Conservation (phyloP, 345 rosid species). For the Limnanthes douglasii region DNA sequence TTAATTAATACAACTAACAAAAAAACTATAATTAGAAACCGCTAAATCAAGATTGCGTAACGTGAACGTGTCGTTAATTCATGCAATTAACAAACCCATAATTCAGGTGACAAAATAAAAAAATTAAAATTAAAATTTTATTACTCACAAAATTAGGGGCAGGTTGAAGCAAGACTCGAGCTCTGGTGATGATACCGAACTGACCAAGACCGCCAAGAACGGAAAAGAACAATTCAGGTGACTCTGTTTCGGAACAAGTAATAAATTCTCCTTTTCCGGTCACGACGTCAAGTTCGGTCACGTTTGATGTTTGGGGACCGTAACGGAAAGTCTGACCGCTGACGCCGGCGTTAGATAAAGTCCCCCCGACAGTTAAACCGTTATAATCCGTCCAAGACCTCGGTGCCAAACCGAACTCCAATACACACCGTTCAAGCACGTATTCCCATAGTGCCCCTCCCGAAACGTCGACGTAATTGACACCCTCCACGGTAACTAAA, state of each 20-base stretch:
- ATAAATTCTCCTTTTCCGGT: conserved; percentile 60
- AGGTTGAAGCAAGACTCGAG: conserved; percentile 47
- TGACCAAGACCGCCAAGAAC: conserved; percentile 88
- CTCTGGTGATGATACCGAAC: conserved; percentile 83
- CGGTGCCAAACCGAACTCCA: conserved; percentile 40
- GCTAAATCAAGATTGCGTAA: conserved; percentile 9
- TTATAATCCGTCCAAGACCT: conserved; percentile 92
- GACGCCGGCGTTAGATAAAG: conserved; percentile 88
- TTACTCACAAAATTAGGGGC: conserved; percentile 69
- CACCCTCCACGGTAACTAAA: conserved; percentile 10
- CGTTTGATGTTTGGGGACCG: conserved; percentile 86
- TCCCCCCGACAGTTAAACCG: conserved; percentile 83
- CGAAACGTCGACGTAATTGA: conserved; percentile 35
- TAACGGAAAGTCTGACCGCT: conserved; percentile 90
- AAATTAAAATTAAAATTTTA: not conserved
- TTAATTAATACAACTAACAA: not conserved
- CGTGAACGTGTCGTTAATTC: conserved; percentile 12
- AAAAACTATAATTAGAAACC: too few relatives aligned
- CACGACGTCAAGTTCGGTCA: conserved; percentile 74
- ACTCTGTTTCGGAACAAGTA: conserved; percentile 40
- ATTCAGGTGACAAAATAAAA: not conserved
- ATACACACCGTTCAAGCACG: conserved; percentile 52
- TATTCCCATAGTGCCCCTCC: conserved; percentile 98
- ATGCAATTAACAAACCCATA: conserved; percentile 8
- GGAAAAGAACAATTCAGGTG: conserved; percentile 54